Percentiles rank a stretch among this genome's conserved stretches.
These are phyloP conservation scores for Pelargonium nanum DNA, from an alignment of 345 rosid species.

Conservation along the genomic window DNA sequence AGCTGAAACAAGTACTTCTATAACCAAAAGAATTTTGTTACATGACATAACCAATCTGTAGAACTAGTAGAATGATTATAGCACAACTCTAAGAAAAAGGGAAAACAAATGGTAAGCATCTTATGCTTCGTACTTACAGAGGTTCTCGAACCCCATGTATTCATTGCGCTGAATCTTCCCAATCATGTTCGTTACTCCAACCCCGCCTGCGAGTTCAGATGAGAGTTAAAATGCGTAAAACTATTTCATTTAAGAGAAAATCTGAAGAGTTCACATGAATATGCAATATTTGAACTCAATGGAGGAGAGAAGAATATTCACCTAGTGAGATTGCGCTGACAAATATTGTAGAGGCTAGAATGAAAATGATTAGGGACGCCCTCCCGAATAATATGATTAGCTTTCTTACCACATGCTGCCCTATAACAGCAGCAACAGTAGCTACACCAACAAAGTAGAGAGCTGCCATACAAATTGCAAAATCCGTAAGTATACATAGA, in stretches of 20 bases:
- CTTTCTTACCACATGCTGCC: conserved; percentile 50
- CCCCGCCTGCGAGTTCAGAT: conserved; percentile 22
- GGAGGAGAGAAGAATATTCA: conserved; percentile 10
- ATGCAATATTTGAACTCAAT: too few relatives aligned
- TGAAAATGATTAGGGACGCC: conserved; percentile 65
- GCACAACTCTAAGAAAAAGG: too few relatives aligned
- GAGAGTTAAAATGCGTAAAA: too few relatives aligned
- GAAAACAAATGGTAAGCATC: too few relatives aligned
- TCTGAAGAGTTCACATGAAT: too few relatives aligned
- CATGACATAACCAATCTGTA: too few relatives aligned
- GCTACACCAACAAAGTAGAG: conserved; percentile 46
- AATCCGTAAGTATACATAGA: neutral
- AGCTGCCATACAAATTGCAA: conserved; percentile 24
- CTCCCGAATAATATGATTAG: conserved; percentile 40
- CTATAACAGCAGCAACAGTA: conserved; percentile 42
- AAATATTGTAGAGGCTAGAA: conserved; percentile 46
- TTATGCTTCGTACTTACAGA: conserved; percentile 11
- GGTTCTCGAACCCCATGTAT: conserved; percentile 24
- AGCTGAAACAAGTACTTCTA: too few relatives aligned
- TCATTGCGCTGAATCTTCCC: conserved; percentile 15
- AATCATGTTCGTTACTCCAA: conserved; percentile 21
- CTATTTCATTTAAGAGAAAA: too few relatives aligned
- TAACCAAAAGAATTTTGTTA: too few relatives aligned
- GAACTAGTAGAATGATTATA: too few relatives aligned
- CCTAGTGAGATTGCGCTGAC: conserved; percentile 55